Percentiles rank a stretch among this genome's conserved stretches.
Evolutionary conservation across 176 grass and related monocot genomes (phyloP).

Genomic region (Poa pratensis): DNA sequence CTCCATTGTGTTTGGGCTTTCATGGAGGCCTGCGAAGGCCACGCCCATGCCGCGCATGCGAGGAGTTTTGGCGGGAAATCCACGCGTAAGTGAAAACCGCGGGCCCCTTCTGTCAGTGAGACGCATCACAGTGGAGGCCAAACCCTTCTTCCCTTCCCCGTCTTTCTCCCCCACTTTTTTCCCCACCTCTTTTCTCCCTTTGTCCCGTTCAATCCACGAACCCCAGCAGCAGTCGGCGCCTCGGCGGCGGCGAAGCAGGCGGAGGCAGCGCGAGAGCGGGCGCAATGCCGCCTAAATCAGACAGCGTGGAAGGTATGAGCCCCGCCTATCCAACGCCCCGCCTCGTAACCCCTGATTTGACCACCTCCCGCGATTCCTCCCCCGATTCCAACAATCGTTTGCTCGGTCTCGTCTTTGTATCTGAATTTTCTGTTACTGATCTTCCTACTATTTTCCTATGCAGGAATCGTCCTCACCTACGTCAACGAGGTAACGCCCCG

Average conservation of each 20-base stretch:
- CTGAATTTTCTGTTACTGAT: not conserved
- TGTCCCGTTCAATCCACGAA: not conserved
- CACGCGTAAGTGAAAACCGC: not conserved
- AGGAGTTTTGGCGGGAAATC: slow-evolving; percentile 54
- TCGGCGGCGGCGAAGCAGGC: slow-evolving; percentile 7
- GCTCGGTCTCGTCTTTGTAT: not conserved
- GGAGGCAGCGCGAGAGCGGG: not conserved
- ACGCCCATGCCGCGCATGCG: not conserved
- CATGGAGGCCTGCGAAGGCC: too few relatives aligned
- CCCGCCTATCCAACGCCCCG: not conserved
- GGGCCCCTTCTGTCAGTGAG: slow-evolving; percentile 18
- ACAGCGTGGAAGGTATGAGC: slow-evolving; percentile 78
- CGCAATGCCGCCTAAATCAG: slow-evolving; percentile 83
- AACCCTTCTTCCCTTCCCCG: not conserved
- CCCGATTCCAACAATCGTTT: not conserved
- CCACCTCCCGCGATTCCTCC: not conserved
- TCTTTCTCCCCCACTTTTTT: not conserved
- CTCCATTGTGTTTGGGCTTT: too few relatives aligned
- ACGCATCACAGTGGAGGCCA: too few relatives aligned
- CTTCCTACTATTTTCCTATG: slow-evolving; percentile 10
- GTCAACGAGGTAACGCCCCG: slow-evolving; percentile 74
- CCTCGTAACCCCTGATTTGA: slow-evolving; percentile 11
- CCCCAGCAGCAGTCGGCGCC: not conserved
- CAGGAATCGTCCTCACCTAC: slow-evolving; percentile 84
- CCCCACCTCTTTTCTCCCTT: not conserved